phyloP scores from a whole-genome alignment of 306 rosid species.

The Quercus dentata region DNA sequence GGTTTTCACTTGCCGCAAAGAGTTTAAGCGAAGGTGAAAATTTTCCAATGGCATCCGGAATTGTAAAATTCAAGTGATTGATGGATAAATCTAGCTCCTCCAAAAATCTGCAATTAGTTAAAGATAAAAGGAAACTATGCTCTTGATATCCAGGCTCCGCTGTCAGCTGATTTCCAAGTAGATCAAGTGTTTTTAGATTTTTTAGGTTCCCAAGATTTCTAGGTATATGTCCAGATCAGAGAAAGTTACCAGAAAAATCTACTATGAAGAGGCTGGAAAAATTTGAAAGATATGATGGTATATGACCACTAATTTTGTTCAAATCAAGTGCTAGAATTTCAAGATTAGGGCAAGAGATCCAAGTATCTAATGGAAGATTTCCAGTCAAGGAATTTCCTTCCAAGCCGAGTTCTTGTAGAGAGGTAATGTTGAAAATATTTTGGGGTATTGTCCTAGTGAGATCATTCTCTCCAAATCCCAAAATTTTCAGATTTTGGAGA shows the following conservation, averaged over 20 bases:
- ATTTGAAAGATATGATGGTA: not conserved
- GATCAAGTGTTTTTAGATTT: not conserved
- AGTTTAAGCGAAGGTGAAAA: not conserved
- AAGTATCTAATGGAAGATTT: not conserved
- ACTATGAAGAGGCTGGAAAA: not conserved
- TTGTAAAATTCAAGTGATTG: not conserved
- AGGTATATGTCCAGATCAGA: not conserved
- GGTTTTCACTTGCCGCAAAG: no score
- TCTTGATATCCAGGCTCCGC: not conserved
- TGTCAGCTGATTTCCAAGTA: not conserved
- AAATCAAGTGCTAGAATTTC: rapidly evolving
- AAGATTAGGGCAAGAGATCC: not conserved
- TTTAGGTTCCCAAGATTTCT: not conserved
- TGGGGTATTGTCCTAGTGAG: not conserved
- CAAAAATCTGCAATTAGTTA: not conserved
- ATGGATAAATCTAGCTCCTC: not conserved
- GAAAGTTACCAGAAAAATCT: not conserved
- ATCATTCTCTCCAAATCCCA: not conserved
- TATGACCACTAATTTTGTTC: not conserved
- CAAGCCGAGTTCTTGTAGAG: not conserved
- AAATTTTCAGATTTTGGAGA: not conserved
- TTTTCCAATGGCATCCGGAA: not conserved
- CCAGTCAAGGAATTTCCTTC: not conserved
- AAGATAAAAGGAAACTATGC: not conserved
- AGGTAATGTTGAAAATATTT: not conserved